A percentile compares a stretch with the other conserved stretches of the same genome.
Evolutionary conservation across 495 filamentous ascomycete species (phyloP).

Genomic region (Clohesyomyces aquaticus): DNA sequence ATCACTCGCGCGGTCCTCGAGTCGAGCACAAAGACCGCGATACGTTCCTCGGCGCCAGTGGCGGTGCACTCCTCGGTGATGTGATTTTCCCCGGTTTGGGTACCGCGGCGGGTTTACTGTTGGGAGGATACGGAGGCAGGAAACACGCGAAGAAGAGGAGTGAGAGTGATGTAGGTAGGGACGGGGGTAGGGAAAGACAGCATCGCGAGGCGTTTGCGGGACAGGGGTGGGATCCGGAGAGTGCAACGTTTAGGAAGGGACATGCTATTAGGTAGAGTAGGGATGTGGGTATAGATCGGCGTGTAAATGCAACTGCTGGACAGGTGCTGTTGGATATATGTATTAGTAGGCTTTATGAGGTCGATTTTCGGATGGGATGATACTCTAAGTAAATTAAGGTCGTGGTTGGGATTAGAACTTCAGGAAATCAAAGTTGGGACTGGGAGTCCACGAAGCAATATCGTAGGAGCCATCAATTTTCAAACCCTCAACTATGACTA

Average conservation of each 20-base stretch:
- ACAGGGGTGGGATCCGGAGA: slow-evolving; percentile 29
- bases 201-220: no score
- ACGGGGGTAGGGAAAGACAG: background rate
- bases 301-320: no score
- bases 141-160: slow-evolving; percentile 43
- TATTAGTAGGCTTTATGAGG: no score
- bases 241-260: slow-evolving; percentile 25
- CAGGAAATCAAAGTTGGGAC: no score
- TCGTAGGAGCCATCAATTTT: no score
- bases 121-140: slow-evolving; percentile 45
- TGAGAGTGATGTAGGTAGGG: slow-evolving; percentile 12
- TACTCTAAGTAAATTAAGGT: no score
- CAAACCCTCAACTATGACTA: no score
- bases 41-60: slow-evolving; percentile 46
- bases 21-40: slow-evolving; percentile 32
- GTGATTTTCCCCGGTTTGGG: slow-evolving; percentile 47
- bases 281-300: background rate
- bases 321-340: background rate
- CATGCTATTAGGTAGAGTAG: slow-evolving; percentile 22
- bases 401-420: no score
- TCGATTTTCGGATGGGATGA: no score
- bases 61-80: slow-evolving; percentile 45
- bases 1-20: background rate
- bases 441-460: no score
- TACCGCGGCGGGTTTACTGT: slow-evolving; percentile 42